Base-by-base conservation (phyloP, 2,329 filamentous ascomycete species). In the Penicillium sp. region DNA sequence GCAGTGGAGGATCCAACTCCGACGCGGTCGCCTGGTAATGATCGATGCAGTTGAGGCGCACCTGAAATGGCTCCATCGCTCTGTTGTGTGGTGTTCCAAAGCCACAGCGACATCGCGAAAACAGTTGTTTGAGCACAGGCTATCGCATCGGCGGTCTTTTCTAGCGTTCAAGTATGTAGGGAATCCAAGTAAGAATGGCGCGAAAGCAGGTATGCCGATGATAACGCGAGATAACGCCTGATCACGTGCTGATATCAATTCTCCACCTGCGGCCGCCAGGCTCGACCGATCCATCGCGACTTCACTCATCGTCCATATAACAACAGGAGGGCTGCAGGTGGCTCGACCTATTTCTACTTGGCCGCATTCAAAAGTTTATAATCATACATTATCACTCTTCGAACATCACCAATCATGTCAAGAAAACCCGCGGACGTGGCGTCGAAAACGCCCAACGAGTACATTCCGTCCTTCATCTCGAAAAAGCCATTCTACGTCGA, bases 381-480 rank as follows among this genome's bases (percentile, higher is more conserved):
- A 33, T 35, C 12, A 16, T n/a, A 19, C n/a, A 7, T 29, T 6
- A 9, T 13, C 19, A 44, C 27, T 37, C 28, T 7, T 25, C 22
- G 39, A 31, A 19, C 11, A 19, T 12, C 41, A 25, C 27, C 19
- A 22, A 31, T 50, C 51, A 73, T 72, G 69, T 73, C 72, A 22
- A 66, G 77, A 56, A 80, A 79, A 59, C 77, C 77, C 13, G 72
- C 70, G 38, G 77, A 80, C 56, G 73, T 77, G 45, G 76, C 79
- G 61, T 76, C 64, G 55, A 95, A 95, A 69, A 90, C 95, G 71
- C 89, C 93, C 72, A 99, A 99, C 79, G 85, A 96, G 70, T 99
- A 99, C 78, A 99, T 99, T 64, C 93, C 93, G 5, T 84, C 88
- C 46, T 99, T 96, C 79, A 99, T 99, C 75, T 91, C 90, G 62